phyloP scores from a whole-genome alignment of 192 early-diverging fungal genomes.

The Umbelopsis vinacea region DNA sequence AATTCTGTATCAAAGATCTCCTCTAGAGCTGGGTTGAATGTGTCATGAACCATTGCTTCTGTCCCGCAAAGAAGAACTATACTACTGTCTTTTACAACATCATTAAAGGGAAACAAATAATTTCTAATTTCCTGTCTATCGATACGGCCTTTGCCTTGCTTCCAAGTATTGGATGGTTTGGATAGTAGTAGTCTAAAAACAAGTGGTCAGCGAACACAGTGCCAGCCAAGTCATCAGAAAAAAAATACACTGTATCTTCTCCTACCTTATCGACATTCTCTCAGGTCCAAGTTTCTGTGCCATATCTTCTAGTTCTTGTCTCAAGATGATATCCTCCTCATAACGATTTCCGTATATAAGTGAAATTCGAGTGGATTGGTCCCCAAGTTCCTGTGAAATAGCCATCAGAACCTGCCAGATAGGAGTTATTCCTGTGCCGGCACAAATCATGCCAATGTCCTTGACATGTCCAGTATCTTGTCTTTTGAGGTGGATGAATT shows the following conservation, averaged over 20 bases:
- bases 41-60: slow-evolving; percentile 43
- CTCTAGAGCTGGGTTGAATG: slow-evolving; percentile 41
- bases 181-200: slow-evolving; percentile 7
- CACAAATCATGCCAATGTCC: slow-evolving; percentile 81
- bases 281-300: slow-evolving; percentile 60
- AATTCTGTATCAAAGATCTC: slow-evolving; percentile 20
- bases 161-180: slow-evolving; percentile 33
- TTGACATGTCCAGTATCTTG: slow-evolving; percentile 43
- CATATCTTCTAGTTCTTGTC: slow-evolving; percentile 65
- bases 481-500: slow-evolving; percentile 9
- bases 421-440: slow-evolving; percentile 88
- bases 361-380: slow-evolving; percentile 72
- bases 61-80: slow-evolving; percentile 53
- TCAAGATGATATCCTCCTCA: slow-evolving; percentile 79
- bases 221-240: background rate
- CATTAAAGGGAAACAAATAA: slow-evolving; percentile 28
- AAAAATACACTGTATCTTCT: slow-evolving; percentile 29
- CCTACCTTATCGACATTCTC: slow-evolving; percentile 70
- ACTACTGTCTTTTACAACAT: slow-evolving; percentile 11
- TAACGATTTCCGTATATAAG: slow-evolving; percentile 79
- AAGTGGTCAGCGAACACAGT: too few relatives aligned
- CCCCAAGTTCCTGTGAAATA: slow-evolving; percentile 61
- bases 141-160: slow-evolving; percentile 38
- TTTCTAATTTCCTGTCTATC: slow-evolving; percentile 37
- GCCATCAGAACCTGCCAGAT: slow-evolving; percentile 79